Percentiles rank a stretch among this genome's conserved stretches.
Evolutionary conservation across 768 basidiomycete genomes (phyloP).

Genomic region (Hygrophorus russula): DNA sequence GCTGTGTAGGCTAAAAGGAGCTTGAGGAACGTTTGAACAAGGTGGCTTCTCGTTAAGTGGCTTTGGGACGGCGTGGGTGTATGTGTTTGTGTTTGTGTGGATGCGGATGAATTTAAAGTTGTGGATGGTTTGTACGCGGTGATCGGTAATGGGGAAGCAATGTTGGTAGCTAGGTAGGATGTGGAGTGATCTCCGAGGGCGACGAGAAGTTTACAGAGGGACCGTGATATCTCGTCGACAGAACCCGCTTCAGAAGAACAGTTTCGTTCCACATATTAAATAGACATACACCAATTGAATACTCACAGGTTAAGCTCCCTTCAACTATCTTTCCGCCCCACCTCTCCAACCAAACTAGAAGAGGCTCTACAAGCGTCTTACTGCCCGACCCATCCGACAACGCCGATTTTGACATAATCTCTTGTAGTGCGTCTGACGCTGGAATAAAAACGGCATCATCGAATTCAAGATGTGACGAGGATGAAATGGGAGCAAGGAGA

Average conservation of each 20-base stretch:
- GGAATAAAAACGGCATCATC: slow-evolving; percentile 46
- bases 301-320: slow-evolving; percentile 14
- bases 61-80: too few species aligned
- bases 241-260: slow-evolving; percentile 24
- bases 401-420: slow-evolving; percentile 66
- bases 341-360: slow-evolving; percentile 64
- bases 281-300: neutral
- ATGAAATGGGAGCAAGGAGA: slow-evolving; percentile 35
- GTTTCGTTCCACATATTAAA: neutral
- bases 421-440: slow-evolving; percentile 63
- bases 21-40: slow-evolving; percentile 62
- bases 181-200: slow-evolving; percentile 84
- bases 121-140: slow-evolving; percentile 11
- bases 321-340: slow-evolving; percentile 12
- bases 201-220: slow-evolving; percentile 69
- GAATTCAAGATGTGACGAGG: slow-evolving; percentile 20
- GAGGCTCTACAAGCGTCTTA: slow-evolving; percentile 70
- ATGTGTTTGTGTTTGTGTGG: slow-evolving; percentile 7
- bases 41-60: slow-evolving; percentile 27
- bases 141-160: slow-evolving; percentile 36
- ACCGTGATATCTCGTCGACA: slow-evolving; percentile 49
- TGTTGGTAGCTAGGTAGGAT: slow-evolving; percentile 58
- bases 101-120: slow-evolving; percentile 5
- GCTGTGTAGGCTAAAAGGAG: slow-evolving; percentile 66
- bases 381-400: slow-evolving; percentile 61